Conservation (phyloP, 495 filamentous ascomycete genomes). For the Penicillium flavigenum region DNA sequence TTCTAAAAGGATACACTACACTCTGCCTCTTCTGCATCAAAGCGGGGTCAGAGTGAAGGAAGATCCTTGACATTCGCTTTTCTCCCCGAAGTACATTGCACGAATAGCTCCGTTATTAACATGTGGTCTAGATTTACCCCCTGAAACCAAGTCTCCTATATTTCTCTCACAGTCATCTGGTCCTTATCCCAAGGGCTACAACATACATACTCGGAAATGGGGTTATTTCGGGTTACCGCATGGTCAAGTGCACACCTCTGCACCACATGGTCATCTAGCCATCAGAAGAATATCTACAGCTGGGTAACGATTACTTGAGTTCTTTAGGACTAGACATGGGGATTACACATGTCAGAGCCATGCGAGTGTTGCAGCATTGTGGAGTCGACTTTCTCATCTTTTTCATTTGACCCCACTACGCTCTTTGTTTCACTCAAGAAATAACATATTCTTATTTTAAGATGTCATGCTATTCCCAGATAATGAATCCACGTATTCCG, state of each 20-base stretch:
- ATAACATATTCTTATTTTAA: not conserved
- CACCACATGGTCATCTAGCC: not conserved
- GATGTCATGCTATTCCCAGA: not conserved
- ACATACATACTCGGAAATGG: not conserved
- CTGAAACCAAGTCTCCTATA: constrained; percentile 8
- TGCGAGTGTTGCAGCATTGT: constrained; percentile 8
- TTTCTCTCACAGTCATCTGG: constrained; percentile 15
- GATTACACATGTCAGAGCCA: not conserved
- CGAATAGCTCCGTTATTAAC: not conserved
- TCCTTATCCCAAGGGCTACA: constrained; percentile 14
- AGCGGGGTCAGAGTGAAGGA: not conserved
- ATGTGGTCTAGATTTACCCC: constrained; percentile 4
- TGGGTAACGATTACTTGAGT: not conserved
- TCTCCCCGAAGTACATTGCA: not conserved
- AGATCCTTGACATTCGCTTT: not conserved
- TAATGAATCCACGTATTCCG: not conserved
- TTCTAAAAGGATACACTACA: not conserved
- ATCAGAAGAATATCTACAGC: constrained; percentile 17
- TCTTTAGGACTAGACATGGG: not conserved
- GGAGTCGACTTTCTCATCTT: not conserved
- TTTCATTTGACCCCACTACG: not conserved
- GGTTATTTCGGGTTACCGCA: constrained; percentile 7
- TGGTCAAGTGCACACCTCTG: constrained; percentile 1
- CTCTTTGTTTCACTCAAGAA: not conserved
- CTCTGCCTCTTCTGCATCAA: no score